Base-by-base conservation (phyloP, 805 yeast species). In the Kluyveromyces siamensis region DNA sequence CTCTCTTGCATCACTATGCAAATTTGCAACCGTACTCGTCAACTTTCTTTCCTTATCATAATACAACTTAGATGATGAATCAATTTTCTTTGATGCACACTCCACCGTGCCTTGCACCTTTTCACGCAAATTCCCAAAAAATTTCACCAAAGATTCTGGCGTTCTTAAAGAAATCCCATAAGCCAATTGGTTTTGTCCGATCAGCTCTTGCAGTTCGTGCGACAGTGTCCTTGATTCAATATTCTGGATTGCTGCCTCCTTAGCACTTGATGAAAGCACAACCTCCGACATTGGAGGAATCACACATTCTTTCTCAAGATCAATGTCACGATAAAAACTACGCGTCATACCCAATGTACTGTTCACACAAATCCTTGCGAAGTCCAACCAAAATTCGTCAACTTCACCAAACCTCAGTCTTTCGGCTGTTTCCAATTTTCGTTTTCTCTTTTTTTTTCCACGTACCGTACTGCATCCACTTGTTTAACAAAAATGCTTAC, bases 1-100 rank as follows among this genome's bases (percentile, higher is more conserved):
- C 59, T 81, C 87, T 44, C 68, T 66, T 54, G 72, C 77, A 55
- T 76, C 77, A 2, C 61, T 59, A 59, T 79, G 86, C 49, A 81
- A 67, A 16, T 69, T 67, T 30, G 80, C 69, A 13, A 80, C 62
- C n/a, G 81, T 76, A 19, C 67, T 58, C 3, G 82, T 72, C 21
- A 81, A 71, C 46, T 70, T 63, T 55, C 77, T 70, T 61, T 82
- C 87, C 2, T 72, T 68, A 27, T 66, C 60, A 56, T 74, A 71
- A 51, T 74, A 75, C 17, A 66, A 64, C 37, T 66, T 57, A 35
- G 79, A 74, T 6, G 72, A 70, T 17, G 70, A 63, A 52, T 76
- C 71, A 42, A 77, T 63, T 47, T 67, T 69, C 6, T 52, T 45
- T 44, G 65, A 58, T 0, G 68, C 65, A 2, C 44, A 47, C 7